phyloP scores from a whole-genome alignment of 306 rosid genomes.

The Lupinus albus region DNA sequence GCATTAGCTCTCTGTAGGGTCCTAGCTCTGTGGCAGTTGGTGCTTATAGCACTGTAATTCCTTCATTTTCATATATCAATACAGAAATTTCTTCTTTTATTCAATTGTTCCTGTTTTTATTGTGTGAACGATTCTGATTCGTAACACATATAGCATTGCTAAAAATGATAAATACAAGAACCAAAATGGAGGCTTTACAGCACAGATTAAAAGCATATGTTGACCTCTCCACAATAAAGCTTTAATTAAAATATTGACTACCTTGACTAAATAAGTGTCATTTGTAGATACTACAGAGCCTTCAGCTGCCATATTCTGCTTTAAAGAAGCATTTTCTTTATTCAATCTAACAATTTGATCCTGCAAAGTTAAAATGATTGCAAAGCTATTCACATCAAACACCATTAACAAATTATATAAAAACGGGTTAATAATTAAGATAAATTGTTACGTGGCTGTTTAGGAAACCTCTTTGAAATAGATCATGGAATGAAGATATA shows the following conservation, averaged over 20 bases:
- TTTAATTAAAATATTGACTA: slow-evolving; percentile 27
- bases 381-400: slow-evolving; percentile 25
- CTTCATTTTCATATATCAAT: too few relatives aligned
- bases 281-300: slow-evolving; percentile 50
- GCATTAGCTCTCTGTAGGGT: too few relatives aligned
- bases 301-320: slow-evolving; percentile 62
- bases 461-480: slow-evolving; percentile 21
- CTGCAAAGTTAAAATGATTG: slow-evolving; percentile 43
- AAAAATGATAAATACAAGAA: slow-evolving; percentile 1
- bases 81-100: too few relatives aligned
- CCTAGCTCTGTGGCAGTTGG: too few relatives aligned
- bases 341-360: slow-evolving; percentile 58
- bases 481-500: slow-evolving; percentile 21
- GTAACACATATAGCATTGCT: neutral
- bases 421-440: neutral
- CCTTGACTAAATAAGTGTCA: slow-evolving; percentile 53
- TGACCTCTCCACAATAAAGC: neutral
- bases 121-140: too few relatives aligned
- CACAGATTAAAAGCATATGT: neutral
- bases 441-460: neutral
- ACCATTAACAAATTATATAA: slow-evolving; percentile 24
- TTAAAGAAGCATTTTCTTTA: slow-evolving; percentile 66
- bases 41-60: too few relatives aligned
- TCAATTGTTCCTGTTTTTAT: too few relatives aligned
- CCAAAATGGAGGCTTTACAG: slow-evolving; percentile 11